Evolutionary conservation across 1,139 yeast genomes (phyloP), one percentile per base, ranked within the genome.

Genomic region (Pichia sp.): DNA sequence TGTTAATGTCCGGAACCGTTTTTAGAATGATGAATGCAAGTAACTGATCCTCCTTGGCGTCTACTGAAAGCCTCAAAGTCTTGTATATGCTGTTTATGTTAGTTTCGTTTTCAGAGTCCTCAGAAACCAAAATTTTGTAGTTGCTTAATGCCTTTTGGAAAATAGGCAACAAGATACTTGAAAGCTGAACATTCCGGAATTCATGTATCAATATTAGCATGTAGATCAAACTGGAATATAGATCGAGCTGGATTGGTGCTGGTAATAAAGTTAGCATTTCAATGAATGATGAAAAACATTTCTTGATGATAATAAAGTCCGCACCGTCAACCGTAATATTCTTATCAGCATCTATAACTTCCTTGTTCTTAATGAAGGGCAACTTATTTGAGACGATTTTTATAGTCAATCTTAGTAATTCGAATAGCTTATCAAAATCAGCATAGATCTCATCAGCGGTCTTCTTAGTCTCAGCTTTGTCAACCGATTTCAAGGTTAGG

Each of bases 391-490:
- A 70, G 13, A 85, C 61, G 0, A 86, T 80, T 21, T 80, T 64
- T 67, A 83, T 68, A 15, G 74, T 73, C n/a, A 87, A 69, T 47
- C 95, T 67, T 30, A 86, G 62, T 25, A 88, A 64, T 52, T 88
- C 96, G 54, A 87, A 85, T 34, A 85, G 62, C 50, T 84, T 86
- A 48, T 84, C 94, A 39, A 83, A 80, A 32, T 76, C 74, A 24
- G 68, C 69, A 16, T 71, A 69, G 19, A 76, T 59, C 27, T 64
- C 63, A 30, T 56, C 56, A 25, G 30, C 9, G 2, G 42, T 14
- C 18, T 33, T 38, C n/a, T n/a, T n/a, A n/a, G n/a, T n/a, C 42
- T 13, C 57, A 52, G 6, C 50, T 48, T 6, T 53, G 37, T 14
- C 21, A 8, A 13, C 13, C 7, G 18, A 6, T 21, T 28, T 28